Percentiles rank a stretch among this genome's conserved stretches.
Evolutionary conservation across 2,329 filamentous ascomycete genomes (phyloP).

Genomic region (Aspergillus ibericus): DNA sequence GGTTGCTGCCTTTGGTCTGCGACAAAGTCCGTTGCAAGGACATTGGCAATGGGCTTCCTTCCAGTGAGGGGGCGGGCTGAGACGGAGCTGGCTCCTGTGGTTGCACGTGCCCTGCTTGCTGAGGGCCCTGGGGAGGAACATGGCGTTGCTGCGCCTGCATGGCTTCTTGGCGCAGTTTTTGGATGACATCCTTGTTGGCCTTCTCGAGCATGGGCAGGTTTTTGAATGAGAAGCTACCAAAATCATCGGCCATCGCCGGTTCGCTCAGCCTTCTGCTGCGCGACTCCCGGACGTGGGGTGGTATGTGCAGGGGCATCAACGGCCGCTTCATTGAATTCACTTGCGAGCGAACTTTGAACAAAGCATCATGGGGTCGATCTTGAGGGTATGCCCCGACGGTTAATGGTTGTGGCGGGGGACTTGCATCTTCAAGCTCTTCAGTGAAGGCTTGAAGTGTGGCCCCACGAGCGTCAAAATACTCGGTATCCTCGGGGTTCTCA

Average conservation of each 20-base stretch:
- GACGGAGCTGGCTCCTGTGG: constrained; percentile 23
- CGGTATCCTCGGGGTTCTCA: constrained; percentile 94
- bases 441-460: constrained; percentile 90
- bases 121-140: constrained; percentile 28
- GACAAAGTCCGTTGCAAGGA: constrained; percentile 81
- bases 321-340: constrained; percentile 85
- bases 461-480: constrained; percentile 92
- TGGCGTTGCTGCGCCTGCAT: constrained; percentile 66
- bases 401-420: constrained; percentile 68
- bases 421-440: constrained; percentile 90
- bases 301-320: constrained; percentile 93
- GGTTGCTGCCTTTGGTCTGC: constrained; percentile 72
- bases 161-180: constrained; percentile 89
- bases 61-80: constrained; percentile 69
- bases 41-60: constrained; percentile 81
- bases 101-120: constrained; percentile 24
- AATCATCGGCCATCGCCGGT: constrained; percentile 84
- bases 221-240: constrained; percentile 95
- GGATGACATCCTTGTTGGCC: constrained; percentile 97
- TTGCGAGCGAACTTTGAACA: constrained; percentile 85
- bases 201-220: constrained; percentile 95
- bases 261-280: constrained; percentile 88
- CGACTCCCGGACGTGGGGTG: constrained; percentile 89
- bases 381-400: constrained; percentile 71
- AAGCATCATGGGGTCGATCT: constrained; percentile 89